phyloP scores from a whole-genome alignment of 2,329 filamentous ascomycete species.

The Fusarium sarcochroum region DNA sequence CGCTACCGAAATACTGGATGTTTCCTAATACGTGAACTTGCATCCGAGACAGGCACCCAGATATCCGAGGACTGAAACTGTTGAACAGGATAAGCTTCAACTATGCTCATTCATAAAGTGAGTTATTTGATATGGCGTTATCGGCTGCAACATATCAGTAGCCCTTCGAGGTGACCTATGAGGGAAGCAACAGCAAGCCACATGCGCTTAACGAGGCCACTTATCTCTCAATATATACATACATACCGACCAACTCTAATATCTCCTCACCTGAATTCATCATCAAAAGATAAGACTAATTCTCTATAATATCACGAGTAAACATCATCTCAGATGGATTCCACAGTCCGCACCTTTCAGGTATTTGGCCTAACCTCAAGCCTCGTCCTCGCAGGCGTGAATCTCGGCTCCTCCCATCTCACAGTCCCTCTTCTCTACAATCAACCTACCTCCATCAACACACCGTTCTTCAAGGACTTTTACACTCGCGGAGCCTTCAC shows the following conservation, averaged over 20 bases:
- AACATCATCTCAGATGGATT: slow-evolving; percentile 1
- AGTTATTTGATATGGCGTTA: not conserved
- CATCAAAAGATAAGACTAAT: not conserved
- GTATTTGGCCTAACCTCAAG: slow-evolving; percentile 34
- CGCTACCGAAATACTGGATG: no score
- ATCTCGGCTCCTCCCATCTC: slow-evolving; percentile 36
- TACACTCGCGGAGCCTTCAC: slow-evolving; percentile 28
- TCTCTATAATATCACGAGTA: no score
- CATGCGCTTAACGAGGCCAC: slow-evolving; percentile 24
- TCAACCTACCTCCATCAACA: slow-evolving; percentile 30
- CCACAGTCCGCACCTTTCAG: slow-evolving; percentile 14
- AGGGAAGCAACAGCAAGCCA: slow-evolving; percentile 11
- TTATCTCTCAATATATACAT: no score
- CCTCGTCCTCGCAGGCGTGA: slow-evolving; percentile 32
- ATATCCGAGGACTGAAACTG: no score
- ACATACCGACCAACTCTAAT: not conserved
- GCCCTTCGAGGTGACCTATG: not conserved
- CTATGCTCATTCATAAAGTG: no score
- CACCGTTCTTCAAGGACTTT: slow-evolving; percentile 39
- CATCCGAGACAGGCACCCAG: no score
- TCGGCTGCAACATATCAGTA: not conserved
- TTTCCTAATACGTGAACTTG: no score
- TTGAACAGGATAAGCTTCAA: no score
- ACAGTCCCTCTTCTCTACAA: slow-evolving; percentile 38
- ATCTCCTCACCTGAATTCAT: not conserved